phyloP scores from a whole-genome alignment of 2,329 filamentous ascomycete genomes.

The Diaporthe citri region DNA sequence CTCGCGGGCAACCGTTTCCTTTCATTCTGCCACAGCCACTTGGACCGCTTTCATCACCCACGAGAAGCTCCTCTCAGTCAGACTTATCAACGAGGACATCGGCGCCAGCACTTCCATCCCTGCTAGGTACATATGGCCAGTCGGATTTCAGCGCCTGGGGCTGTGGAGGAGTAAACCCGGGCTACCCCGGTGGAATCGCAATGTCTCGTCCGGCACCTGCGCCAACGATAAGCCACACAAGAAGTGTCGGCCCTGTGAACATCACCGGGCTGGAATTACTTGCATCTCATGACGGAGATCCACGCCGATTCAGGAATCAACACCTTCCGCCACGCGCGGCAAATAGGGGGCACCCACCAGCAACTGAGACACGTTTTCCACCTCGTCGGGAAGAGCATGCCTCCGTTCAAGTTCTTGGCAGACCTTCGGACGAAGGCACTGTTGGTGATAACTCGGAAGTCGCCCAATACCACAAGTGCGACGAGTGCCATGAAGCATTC shows the following conservation, averaged over 20 bases:
- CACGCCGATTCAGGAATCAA: background rate
- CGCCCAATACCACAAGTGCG: background rate
- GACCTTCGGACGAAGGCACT: background rate
- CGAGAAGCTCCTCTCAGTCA: background rate
- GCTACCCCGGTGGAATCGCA: background rate
- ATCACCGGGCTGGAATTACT: no score
- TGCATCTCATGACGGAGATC: no score
- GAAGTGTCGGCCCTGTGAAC: no score
- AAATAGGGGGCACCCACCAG: background rate
- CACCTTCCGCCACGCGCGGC: background rate
- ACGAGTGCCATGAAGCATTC: conserved; percentile 5
- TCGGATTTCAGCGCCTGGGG: no score
- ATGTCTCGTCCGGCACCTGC: background rate
- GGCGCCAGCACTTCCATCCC: background rate
- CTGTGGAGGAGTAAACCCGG: background rate
- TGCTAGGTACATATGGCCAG: background rate
- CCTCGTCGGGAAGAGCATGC: background rate
- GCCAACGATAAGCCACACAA: background rate
- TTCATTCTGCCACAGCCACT: conserved; percentile 29
- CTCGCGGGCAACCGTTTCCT: conserved; percentile 10
- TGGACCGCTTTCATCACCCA: background rate
- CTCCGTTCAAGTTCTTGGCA: background rate
- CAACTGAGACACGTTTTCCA: background rate
- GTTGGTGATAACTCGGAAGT: background rate
- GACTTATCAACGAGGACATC: background rate